These are phyloP conservation scores for Microdochium paspali DNA, from an alignment of 2,329 filamentous ascomycete species.

Conservation along the genomic window DNA sequence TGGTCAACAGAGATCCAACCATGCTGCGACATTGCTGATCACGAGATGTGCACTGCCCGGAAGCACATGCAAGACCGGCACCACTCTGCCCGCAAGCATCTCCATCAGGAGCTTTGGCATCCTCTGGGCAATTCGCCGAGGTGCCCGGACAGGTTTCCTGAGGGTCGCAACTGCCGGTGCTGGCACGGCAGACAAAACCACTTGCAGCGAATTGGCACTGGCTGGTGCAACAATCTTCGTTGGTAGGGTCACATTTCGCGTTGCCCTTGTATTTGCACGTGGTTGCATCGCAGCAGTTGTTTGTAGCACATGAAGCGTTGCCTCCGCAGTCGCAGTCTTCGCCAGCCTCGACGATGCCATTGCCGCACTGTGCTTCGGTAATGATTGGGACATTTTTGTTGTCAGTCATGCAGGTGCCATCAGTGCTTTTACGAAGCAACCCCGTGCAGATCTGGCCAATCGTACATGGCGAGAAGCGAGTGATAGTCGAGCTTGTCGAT, in stretches of 20 bases:
- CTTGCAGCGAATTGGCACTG: constrained; percentile 57
- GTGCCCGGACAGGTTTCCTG: constrained; percentile 73
- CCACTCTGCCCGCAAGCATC: constrained; percentile 58
- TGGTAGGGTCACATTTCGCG: constrained; percentile 71
- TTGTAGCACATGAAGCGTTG: constrained; percentile 56
- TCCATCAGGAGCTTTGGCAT: constrained; percentile 62
- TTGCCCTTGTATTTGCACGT: constrained; percentile 77
- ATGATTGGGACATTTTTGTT: constrained; percentile 79
- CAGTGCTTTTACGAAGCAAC: constrained; percentile 67
- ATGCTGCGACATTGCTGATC: constrained; percentile 81
- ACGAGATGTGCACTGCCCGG: constrained; percentile 88
- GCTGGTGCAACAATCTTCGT: constrained; percentile 70
- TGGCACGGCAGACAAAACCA: constrained; percentile 70
- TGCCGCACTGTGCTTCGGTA: constrained; percentile 79
- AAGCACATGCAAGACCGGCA: constrained; percentile 64
- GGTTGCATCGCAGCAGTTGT: constrained; percentile 72
- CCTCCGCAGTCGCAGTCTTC: constrained; percentile 97
- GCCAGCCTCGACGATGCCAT: constrained; percentile 89
- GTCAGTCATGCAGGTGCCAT: constrained; percentile 68
- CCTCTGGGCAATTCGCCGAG: constrained; percentile 62
- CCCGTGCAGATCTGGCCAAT: constrained; percentile 92
- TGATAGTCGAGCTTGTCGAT: constrained; percentile 65
- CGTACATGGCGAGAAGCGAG: constrained; percentile 75
- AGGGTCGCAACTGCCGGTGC: constrained; percentile 75
- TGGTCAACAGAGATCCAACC: constrained; percentile 64